A percentile compares a stretch with the other conserved stretches of the same genome.
phyloP scores from a whole-genome alignment of 306 rosid species.

The Fragaria nilgerrensis region DNA sequence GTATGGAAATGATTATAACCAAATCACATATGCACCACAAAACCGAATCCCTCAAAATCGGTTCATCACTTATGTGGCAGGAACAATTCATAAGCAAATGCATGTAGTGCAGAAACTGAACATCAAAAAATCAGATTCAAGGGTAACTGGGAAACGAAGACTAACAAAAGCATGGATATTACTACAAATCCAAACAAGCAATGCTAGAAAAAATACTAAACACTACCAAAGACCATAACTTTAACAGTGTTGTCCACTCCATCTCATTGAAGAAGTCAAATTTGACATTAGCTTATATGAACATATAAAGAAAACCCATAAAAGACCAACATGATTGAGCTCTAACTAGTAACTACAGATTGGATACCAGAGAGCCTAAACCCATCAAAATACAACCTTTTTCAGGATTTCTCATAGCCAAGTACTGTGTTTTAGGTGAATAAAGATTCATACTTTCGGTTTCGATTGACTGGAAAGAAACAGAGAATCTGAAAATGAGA shows the following conservation, averaged over 20 bases:
- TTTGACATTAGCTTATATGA: not conserved
- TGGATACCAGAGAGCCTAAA: not conserved
- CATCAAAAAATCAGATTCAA: not conserved
- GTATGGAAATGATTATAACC: not conserved
- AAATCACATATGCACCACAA: not conserved
- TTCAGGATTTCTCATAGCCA: not conserved
- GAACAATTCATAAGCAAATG: not conserved
- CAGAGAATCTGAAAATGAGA: not conserved
- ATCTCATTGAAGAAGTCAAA: not conserved
- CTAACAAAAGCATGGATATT: not conserved
- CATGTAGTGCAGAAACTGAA: not conserved
- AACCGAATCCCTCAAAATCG: not conserved
- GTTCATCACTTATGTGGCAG: not conserved
- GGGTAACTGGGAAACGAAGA: not conserved
- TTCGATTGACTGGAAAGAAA: not conserved
- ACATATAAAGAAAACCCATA: not conserved
- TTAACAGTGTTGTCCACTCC: not conserved
- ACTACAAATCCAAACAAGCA: not conserved
- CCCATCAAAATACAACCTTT: slow-evolving; percentile 10
- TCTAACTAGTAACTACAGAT: not conserved
- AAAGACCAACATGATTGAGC: not conserved
- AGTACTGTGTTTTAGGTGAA: not conserved
- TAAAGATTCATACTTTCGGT: not conserved
- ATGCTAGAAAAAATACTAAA: not conserved
- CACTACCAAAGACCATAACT: not conserved